Base-by-base conservation (phyloP, 2,329 filamentous ascomycete species). In the Pyrenochaeta sp. region DNA sequence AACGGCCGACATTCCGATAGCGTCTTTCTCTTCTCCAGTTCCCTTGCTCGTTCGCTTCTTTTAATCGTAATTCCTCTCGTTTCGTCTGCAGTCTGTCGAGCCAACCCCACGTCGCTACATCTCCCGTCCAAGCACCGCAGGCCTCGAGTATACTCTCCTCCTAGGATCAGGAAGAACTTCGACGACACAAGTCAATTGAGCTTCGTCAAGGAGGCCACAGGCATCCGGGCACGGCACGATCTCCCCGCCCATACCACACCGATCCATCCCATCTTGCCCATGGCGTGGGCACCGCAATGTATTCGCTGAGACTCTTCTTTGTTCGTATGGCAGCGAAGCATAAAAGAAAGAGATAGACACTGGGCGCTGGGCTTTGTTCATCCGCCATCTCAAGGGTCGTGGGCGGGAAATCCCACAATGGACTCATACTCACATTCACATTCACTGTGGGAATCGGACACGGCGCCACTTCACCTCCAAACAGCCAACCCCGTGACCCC, bases 401-500 rank as follows among this genome's bases (percentile, higher is more conserved):
- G 28, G 28, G 27, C n/a, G 9, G 10, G 27, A 19, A 38, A n/a
- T 18, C 10, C 2, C 8, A 26, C 10, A 31, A 2, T 23, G 22
- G 2, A 34, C 9, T 30, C 14, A 18, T 10, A 41, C 23, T 28
- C 51, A 7, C 37, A 48, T 41, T 61, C 60, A 22, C 56, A 45
- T 58, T 62, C 63, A 64, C 62, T 55, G 48, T 53, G 43, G 29
- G 36, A 53, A 19, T 29, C 41, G 31, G 50, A 46, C 13, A 15
- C 32, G 32, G 29, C 28, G 47, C 58, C 64, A 60, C 58, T 46
- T 30, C 61, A 31, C 35, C 37, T 46, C 21, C 40, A 41, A 28
- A 35, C 42, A 22, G 40, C 51, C 13, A 49, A 58, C 28, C 66
- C 62, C 7, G 50, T 62, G 22, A 69, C 68, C n/a, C 69, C 68